Base-by-base conservation (phyloP, 164 flowering plant genomes). In the Pachysandra terminalis region DNA sequence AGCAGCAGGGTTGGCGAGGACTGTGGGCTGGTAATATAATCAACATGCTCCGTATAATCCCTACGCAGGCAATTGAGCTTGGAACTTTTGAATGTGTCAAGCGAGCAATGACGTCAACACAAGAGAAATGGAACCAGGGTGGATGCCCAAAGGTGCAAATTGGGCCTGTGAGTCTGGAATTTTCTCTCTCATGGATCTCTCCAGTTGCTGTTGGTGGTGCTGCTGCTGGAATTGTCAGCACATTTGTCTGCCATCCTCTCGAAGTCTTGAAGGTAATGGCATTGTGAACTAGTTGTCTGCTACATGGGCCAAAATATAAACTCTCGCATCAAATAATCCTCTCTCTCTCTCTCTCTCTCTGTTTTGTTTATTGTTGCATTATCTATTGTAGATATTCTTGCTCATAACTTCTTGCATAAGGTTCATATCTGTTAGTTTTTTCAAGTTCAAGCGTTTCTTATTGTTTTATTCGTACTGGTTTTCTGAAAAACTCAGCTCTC, bases 131-230 rank as follows among this genome's bases (percentile, higher is more conserved):
- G 83, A 84, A 74, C 4, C 67, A 81, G 56, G 51, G 32, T 24
- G 91, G 80, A 56, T 32, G 75, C 68, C 91, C 87, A 3, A 84
- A 80, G 64, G n/a, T 90, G 75, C 86, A 88, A 65, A 79, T 89
- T 52, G 97, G 91, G 55, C 65, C 35, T 62, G 24, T 87, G 60
- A 81, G 72, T 67, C 64, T 95, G 52, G 81, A 72, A 65, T 73
- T 89, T 14, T 79, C 93, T 49, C 78, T 90, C 53, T 80, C 91
- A 1, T 95, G 99, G 97, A 66, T 95, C 68, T 95, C 97, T 71
- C 99, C 97, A 0, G 81, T 85, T 78, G 98, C 96, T 45, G 93
- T 90, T 68, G 99, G 93, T 25, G 99, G 99, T 80, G 99, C 99
- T 23, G 88, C 97, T 67, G 98, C 99, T 68, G 99, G 99, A 27